A percentile compares a stretch with the other conserved stretches of the same genome.
phyloP scores from a whole-genome alignment of 1,284 basidiomycete genomes.

The Xerocomus nothofagi region DNA sequence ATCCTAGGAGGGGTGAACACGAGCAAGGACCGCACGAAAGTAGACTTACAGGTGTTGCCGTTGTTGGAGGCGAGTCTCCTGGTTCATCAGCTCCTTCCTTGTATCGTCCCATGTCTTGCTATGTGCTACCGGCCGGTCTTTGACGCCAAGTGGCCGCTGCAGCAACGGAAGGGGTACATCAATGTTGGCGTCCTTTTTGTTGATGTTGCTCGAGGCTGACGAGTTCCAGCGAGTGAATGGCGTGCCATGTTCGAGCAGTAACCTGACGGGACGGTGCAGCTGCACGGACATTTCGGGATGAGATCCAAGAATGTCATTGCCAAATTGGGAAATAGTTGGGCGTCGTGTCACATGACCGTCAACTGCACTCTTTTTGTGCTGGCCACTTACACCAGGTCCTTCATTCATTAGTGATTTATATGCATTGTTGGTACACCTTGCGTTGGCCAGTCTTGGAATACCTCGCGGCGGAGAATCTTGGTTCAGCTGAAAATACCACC shows the following conservation, averaged over 20 bases:
- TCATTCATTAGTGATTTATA: no score
- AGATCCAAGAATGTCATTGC: conserved; percentile 10
- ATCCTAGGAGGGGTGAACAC: conserved; percentile 50
- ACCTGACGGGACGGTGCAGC: conserved; percentile 5
- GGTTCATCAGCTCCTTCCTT: conserved; percentile 70
- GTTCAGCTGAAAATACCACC: no score
- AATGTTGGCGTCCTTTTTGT: not conserved
- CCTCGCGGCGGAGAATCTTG: no score
- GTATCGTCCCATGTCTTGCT: conserved; percentile 65
- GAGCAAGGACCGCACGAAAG: not conserved
- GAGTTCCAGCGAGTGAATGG: conserved; percentile 23
- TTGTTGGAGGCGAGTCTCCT: conserved; percentile 70
- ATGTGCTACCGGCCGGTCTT: conserved; percentile 66
- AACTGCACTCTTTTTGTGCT: no score
- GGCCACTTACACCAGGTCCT: no score
- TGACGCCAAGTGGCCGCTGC: conserved; percentile 67
- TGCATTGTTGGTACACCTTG: no score
- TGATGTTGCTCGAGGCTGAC: conserved; percentile 18
- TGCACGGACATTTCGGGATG: conserved; percentile 24
- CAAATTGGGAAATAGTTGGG: conserved; percentile 20
- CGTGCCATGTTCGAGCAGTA: conserved; percentile 9
- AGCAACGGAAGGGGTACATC: conserved; percentile 52
- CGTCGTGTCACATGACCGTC: not conserved
- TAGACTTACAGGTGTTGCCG: conserved; percentile 71
- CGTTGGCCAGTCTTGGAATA: no score